A percentile compares a stretch with the other conserved stretches of the same genome.
These are phyloP conservation scores for Penicillium sp. DNA, from an alignment of 2,329 filamentous ascomycete species.

Conservation along the genomic window DNA sequence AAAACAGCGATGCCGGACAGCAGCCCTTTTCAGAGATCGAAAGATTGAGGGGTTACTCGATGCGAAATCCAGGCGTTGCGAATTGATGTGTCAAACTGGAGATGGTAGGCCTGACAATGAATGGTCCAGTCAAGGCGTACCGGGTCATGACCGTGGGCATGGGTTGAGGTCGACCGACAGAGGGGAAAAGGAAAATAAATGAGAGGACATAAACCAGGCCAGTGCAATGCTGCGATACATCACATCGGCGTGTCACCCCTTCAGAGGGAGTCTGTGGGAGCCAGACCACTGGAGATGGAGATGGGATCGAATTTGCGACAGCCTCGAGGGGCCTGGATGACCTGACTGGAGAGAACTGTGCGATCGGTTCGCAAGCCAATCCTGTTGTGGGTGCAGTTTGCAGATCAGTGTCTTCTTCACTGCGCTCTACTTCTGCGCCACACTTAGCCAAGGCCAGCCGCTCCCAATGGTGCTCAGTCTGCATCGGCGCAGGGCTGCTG, in stretches of 20 bases:
- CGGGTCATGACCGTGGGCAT: conserved; percentile 10
- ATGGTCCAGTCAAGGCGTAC: conserved; percentile 4
- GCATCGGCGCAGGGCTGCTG: conserved; percentile 1
- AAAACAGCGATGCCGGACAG: background rate
- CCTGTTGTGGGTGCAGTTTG: conserved; percentile 1
- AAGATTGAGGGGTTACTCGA: background rate
- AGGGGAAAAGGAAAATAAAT: conserved; percentile 1
- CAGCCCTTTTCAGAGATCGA: background rate
- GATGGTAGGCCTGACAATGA: conserved; percentile 4
- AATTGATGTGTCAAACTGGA: background rate
- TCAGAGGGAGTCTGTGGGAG: background rate
- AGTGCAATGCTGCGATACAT: conserved; percentile 12
- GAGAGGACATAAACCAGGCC: conserved; percentile 6
- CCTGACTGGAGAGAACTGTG: conserved; percentile 2
- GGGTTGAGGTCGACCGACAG: background rate
- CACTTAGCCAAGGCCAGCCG: conserved; percentile 1
- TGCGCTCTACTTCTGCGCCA: conserved; percentile 17
- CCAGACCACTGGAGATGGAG: background rate
- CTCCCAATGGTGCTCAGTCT: background rate
- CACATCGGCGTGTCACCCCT: conserved; percentile 9
- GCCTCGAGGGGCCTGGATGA: background rate
- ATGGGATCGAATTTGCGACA: background rate
- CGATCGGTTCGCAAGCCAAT: conserved; percentile 1
- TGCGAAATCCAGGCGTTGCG: background rate
- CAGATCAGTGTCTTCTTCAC: conserved; percentile 13